Evolutionary conservation across 169 alveolate genomes (phyloP).

Genomic region (Cryptosporidium parvum): DNA sequence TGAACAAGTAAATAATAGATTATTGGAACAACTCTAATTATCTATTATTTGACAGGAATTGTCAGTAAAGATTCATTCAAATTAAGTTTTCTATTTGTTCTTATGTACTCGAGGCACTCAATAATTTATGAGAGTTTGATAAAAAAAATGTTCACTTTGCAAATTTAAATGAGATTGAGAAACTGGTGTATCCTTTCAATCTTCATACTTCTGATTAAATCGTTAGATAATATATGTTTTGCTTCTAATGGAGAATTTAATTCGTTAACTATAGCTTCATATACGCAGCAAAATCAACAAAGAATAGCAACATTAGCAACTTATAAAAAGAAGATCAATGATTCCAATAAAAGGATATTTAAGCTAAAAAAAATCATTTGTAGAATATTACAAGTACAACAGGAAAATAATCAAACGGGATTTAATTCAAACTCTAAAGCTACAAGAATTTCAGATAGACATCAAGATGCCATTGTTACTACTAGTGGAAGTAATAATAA

Average conservation of each 20-base stretch:
- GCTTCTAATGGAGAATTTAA: background rate
- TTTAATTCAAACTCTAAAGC: background rate
- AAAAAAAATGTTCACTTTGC: slow-evolving; percentile 11
- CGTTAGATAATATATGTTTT: background rate
- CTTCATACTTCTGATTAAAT: background rate
- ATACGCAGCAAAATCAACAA: slow-evolving; percentile 16
- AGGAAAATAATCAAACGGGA: background rate
- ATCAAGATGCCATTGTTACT: background rate
- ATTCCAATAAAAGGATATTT: slow-evolving; percentile 4
- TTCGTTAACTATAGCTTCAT: background rate
- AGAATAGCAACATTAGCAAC: background rate
- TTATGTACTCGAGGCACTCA: background rate
- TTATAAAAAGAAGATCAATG: slow-evolving; percentile 22
- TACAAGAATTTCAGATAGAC: background rate
- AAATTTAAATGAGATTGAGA: slow-evolving; percentile 1
- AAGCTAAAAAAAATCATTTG: background rate
- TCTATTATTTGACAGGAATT: background rate
- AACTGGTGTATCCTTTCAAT: background rate
- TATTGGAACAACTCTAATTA: background rate
- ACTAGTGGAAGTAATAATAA: background rate
- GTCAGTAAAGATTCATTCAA: background rate
- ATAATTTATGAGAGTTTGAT: background rate
- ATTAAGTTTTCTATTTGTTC: background rate
- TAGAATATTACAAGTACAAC: background rate
- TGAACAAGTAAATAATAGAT: background rate